Base-by-base conservation (phyloP, 495 filamentous ascomycete species). In the Lasiosphaeria hispida region DNA sequence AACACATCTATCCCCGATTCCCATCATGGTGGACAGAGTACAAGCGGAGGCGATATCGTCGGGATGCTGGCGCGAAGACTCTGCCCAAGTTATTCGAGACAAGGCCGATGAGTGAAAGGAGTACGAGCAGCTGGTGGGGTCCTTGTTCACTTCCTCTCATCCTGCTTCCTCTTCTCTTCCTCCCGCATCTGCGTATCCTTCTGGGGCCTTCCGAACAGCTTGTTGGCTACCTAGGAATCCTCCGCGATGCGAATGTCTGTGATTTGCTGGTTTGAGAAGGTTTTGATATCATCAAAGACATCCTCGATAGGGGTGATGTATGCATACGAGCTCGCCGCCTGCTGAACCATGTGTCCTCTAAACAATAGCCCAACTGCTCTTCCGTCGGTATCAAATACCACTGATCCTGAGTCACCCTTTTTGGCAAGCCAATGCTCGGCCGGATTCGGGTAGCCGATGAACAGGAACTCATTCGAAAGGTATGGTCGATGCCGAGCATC, bases 261-360 rank as follows among this genome's bases (percentile, higher is more conserved):
- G 30, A 49, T 49, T 11, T 49, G 6, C 2, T 14, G 0, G 0
- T n/a, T 36, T 10, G 47, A 49, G 4, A 49, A 34, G 0, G 18
- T 18, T 3, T 49, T 49, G 4, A 49, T 49, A 2, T 36, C 30
- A 4, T 4, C 13, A 36, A 49, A 49, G 2, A 49, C 47, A 13
- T 49, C 47, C 47, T 49, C 47, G 17, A 49, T 49, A 0, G 47
- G 47, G 0, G 47, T 49, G 19, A 49, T 36, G 1, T 34, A 36
- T 0, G 19, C 1, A 36, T 35, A 35, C 0, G 19, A 34, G 18
- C 30, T n/a, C 47, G 2, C 2, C 8, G 47, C 30, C 47, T 49
- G 47, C 18, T 49, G 47, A 15, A 30, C 19, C 19, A 14, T 49
- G 19, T 49, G 47, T 49, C 47, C 47, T 34, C 19, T 49, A 49